Conservation (phyloP, 2,329 filamentous ascomycete species). For the Metarhizium brunneum region DNA sequence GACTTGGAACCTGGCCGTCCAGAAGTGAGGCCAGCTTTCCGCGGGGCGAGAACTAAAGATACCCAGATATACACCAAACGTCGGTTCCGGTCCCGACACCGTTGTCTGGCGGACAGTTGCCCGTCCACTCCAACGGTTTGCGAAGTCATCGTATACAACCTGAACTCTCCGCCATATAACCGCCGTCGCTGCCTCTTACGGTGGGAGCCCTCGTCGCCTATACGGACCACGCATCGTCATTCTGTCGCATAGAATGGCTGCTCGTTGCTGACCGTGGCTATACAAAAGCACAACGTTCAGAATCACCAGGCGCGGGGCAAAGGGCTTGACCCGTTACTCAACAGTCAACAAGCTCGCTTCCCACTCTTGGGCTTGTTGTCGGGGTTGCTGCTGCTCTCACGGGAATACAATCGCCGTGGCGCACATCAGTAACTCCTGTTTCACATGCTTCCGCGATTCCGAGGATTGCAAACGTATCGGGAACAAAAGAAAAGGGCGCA, state of each 20-base stretch:
- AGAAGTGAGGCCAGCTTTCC: neutral
- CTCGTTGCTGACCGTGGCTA: neutral
- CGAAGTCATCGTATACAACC: neutral
- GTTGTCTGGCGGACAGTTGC: neutral
- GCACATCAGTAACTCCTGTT: neutral
- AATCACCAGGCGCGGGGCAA: neutral
- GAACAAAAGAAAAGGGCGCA: neutral
- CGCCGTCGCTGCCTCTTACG: neutral
- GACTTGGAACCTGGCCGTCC: neutral
- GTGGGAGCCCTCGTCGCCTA: neutral
- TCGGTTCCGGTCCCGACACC: neutral
- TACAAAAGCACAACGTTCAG: neutral
- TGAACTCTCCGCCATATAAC: neutral
- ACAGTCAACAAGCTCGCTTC: neutral
- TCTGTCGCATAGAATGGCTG: neutral
- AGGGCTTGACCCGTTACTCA: neutral
- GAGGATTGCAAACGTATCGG: neutral
- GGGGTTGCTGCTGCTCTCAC: neutral
- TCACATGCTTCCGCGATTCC: neutral
- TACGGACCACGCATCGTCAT: neutral
- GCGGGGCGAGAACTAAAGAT: neutral
- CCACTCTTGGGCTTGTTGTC: neutral
- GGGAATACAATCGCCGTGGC: neutral
- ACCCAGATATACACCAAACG: neutral
- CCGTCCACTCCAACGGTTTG: neutral